Conservation (phyloP, 768 basidiomycete species). For the Termitomyces sp. region DNA sequence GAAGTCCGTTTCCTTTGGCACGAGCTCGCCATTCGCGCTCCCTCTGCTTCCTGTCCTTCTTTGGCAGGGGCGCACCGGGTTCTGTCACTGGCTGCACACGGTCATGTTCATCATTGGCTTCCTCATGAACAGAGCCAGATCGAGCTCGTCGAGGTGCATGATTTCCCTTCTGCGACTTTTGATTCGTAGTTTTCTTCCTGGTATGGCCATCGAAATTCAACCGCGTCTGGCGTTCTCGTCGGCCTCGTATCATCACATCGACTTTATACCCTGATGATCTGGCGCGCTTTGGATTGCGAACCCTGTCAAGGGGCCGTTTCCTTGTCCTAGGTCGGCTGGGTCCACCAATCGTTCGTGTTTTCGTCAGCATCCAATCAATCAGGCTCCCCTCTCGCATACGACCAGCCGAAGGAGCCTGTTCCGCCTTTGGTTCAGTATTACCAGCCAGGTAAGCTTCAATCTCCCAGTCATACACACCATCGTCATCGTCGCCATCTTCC, state of each 20-base stretch:
- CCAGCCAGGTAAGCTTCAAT: slow-evolving; percentile 31
- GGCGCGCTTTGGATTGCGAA: background rate
- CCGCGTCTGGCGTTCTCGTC: slow-evolving; percentile 33
- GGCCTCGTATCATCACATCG: slow-evolving; percentile 35
- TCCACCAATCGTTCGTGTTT: slow-evolving; percentile 30
- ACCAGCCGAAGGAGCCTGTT: slow-evolving; percentile 2
- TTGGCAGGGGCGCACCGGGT: slow-evolving; percentile 12
- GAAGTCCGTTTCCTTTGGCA: slow-evolving; percentile 28
- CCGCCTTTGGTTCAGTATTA: slow-evolving; percentile 2
- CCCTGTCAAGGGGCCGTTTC: slow-evolving; percentile 8
- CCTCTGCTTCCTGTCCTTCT: slow-evolving; percentile 24
- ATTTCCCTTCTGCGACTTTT: background rate
- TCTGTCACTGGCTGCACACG: slow-evolving; percentile 9
- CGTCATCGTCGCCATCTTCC: background rate
- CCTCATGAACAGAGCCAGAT: slow-evolving; percentile 39
- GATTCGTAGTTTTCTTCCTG: background rate
- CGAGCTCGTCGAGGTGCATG: background rate
- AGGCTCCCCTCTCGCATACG: slow-evolving; percentile 42
- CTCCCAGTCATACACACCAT: slow-evolving; percentile 23
- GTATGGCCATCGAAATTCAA: slow-evolving; percentile 29
- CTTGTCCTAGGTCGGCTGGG: slow-evolving; percentile 13
- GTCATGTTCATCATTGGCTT: slow-evolving; percentile 29
- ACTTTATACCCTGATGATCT: slow-evolving; percentile 19
- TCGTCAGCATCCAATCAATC: slow-evolving; percentile 68
- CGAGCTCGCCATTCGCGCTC: slow-evolving; percentile 24